phyloP scores from a whole-genome alignment of 2,329 filamentous ascomycete species.

The Beauveria varroae region DNA sequence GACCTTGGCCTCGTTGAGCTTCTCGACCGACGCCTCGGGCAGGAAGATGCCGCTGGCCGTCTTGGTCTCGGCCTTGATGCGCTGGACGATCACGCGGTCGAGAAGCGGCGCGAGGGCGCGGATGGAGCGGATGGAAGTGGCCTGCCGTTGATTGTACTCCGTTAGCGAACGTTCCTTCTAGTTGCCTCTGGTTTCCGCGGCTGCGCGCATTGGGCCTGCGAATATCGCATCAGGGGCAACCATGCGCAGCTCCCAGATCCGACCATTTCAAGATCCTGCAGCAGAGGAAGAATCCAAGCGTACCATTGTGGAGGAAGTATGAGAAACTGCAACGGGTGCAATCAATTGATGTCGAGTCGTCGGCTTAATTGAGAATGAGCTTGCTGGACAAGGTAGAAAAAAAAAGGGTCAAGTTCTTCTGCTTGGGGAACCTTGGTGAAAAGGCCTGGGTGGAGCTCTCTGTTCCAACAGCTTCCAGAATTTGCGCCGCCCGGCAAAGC shows the following conservation, averaged over 20 bases:
- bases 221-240: too few relatives aligned
- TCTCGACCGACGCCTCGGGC: conserved; percentile 93
- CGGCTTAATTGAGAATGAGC: background rate
- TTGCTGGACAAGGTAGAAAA: background rate
- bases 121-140: conserved; percentile 83
- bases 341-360: conserved; percentile 14
- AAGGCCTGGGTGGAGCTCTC: conserved; percentile 1
- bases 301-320: conserved; percentile 14
- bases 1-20: conserved; percentile 96
- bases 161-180: background rate
- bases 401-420: conserved; percentile 9
- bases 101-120: conserved; percentile 90
- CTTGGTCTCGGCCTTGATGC: conserved; percentile 94
- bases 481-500: conserved; percentile 10
- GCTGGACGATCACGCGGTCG: conserved; percentile 97
- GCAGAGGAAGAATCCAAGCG: background rate
- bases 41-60: conserved; percentile 96
- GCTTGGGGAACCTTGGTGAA: background rate
- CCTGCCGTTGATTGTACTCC: conserved; percentile 28
- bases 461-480: conserved; percentile 17
- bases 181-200: background rate
- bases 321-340: background rate
- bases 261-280: background rate
- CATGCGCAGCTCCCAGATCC: background rate
- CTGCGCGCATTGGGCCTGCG: background rate